A percentile compares a stretch with the other conserved stretches of the same genome.
Conservation (phyloP, 129 eudicot genomes). For the Chrysanthemum makinoi region DNA sequence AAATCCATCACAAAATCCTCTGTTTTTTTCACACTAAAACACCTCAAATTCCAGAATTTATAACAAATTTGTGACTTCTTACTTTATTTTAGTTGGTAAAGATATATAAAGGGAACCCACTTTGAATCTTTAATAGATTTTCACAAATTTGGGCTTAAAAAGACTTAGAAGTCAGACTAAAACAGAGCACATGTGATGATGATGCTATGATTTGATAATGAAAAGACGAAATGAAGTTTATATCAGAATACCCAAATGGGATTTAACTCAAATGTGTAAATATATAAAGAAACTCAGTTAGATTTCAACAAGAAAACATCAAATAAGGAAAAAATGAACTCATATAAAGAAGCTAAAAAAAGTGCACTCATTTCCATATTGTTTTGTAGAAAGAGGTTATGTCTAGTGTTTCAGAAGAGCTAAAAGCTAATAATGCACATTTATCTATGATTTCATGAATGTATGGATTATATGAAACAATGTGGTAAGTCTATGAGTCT, state of each 20-base stretch:
- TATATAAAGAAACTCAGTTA: slow-evolving; percentile 19
- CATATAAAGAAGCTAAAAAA: slow-evolving; percentile 21
- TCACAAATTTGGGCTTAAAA: slow-evolving; percentile 23
- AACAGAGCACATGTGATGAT: slow-evolving; percentile 31
- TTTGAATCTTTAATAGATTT: slow-evolving; percentile 12
- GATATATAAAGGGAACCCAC: neutral
- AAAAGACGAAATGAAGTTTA: slow-evolving; percentile 16
- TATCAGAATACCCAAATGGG: slow-evolving; percentile 10
- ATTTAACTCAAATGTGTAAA: slow-evolving; percentile 20
- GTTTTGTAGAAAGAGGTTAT: slow-evolving; percentile 33
- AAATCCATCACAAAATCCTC: slow-evolving; percentile 32
- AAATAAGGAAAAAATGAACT: slow-evolving; percentile 27
- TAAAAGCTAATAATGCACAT: slow-evolving; percentile 37
- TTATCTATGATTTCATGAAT: slow-evolving; percentile 37
- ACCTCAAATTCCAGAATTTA: neutral
- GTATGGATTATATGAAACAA: slow-evolving; percentile 22
- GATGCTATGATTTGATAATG: slow-evolving; percentile 18
- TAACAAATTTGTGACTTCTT: neutral
- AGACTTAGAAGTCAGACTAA: slow-evolving; percentile 2
- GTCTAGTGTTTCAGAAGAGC: slow-evolving; percentile 43
- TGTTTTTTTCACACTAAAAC: slow-evolving; percentile 20
- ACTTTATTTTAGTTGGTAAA: neutral
- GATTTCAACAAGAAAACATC: slow-evolving; percentile 27
- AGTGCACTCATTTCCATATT: slow-evolving; percentile 28
- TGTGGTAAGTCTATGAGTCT: slow-evolving; percentile 12